A percentile compares a stretch with the other conserved stretches of the same genome.
Evolutionary conservation across 1,284 basidiomycete genomes (phyloP).

Genomic region (Pascua guehoae): DNA sequence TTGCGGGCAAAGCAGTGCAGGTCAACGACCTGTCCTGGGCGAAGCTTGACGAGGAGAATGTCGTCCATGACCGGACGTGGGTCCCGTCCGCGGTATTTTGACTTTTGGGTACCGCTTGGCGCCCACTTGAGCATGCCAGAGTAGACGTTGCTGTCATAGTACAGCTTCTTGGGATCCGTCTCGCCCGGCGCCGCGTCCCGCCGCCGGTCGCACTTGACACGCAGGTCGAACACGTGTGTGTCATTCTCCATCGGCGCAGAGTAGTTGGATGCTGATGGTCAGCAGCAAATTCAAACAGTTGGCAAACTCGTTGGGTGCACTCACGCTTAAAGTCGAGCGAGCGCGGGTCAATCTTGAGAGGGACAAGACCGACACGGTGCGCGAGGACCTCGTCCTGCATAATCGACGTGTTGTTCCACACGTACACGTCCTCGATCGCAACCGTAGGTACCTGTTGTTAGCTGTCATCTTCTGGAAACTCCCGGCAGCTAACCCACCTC

Average conservation of each 20-base stretch:
- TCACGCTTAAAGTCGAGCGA: conserved; percentile 51
- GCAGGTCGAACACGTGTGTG: conserved; percentile 83
- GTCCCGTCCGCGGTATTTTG: conserved; percentile 41
- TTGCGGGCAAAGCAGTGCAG: conserved; percentile 77
- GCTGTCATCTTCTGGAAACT: not conserved
- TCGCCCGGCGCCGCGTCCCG: conserved; percentile 55
- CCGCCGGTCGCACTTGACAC: conserved; percentile 67
- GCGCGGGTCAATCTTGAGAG: conserved; percentile 80
- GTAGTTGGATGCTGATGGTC: conserved; percentile 51
- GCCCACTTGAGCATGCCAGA: conserved; percentile 78
- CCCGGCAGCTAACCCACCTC: conserved; percentile 61
- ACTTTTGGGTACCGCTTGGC: conserved; percentile 78
- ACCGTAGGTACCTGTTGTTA: conserved; percentile 73
- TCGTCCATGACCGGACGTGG: conserved; percentile 61
- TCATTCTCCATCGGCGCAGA: conserved; percentile 73
- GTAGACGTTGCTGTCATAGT: conserved; percentile 63
- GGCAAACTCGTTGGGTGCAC: too few species aligned
- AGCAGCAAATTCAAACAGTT: too few species aligned
- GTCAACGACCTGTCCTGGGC: conserved; percentile 76
- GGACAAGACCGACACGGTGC: conserved; percentile 85
- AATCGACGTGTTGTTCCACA: conserved; percentile 94
- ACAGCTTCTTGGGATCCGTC: conserved; percentile 64
- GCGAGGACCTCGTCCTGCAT: conserved; percentile 92
- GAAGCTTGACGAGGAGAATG: conserved; percentile 89
- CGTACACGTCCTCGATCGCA: conserved; percentile 88